These are phyloP conservation scores for Flagelloscypha sp. DNA, from an alignment of 768 basidiomycete genomes.

Conservation along the genomic window DNA sequence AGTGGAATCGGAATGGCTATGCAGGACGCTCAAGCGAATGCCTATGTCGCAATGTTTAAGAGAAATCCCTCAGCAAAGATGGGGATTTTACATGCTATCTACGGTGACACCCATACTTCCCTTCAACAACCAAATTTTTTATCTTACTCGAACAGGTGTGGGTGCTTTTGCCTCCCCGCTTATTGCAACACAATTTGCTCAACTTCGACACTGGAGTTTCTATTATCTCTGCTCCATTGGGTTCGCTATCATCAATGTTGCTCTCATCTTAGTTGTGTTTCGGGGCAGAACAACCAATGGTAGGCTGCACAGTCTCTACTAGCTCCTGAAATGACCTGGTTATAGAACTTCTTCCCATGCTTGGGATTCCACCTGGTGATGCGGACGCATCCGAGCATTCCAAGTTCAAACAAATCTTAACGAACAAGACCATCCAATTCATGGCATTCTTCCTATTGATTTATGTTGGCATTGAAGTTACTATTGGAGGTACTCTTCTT, in stretches of 20 bases:
- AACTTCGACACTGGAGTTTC: conserved; percentile 45
- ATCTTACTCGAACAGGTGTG: conserved; percentile 13
- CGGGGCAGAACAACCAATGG: conserved; percentile 21
- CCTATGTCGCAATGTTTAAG: conserved; percentile 40
- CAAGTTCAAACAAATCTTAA: conserved; percentile 39
- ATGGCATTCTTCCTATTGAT: conserved; percentile 37
- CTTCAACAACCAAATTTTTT: not conserved
- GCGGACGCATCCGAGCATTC: conserved; percentile 16
- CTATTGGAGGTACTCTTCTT: conserved; percentile 40
- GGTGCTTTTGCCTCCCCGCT: conserved; percentile 53
- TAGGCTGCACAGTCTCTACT: conserved; percentile 4
- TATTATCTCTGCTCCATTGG: conserved; percentile 53
- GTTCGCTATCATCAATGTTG: conserved; percentile 34
- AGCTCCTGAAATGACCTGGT: not conserved
- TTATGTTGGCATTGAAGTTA: conserved; percentile 47
- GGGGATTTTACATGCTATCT: conserved; percentile 42
- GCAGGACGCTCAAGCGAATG: conserved; percentile 48
- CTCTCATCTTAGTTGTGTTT: conserved; percentile 18
- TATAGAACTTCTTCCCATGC: conserved; percentile 27
- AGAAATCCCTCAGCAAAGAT: conserved; percentile 39
- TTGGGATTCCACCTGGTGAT: conserved; percentile 23
- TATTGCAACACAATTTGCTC: conserved; percentile 57
- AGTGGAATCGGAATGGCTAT: conserved; percentile 42
- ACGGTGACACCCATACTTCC: conserved; percentile 25
- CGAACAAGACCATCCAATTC: conserved; percentile 32